Evolutionary conservation across 2,329 filamentous ascomycete species (phyloP).

Genomic region (Trichoderma gracile): DNA sequence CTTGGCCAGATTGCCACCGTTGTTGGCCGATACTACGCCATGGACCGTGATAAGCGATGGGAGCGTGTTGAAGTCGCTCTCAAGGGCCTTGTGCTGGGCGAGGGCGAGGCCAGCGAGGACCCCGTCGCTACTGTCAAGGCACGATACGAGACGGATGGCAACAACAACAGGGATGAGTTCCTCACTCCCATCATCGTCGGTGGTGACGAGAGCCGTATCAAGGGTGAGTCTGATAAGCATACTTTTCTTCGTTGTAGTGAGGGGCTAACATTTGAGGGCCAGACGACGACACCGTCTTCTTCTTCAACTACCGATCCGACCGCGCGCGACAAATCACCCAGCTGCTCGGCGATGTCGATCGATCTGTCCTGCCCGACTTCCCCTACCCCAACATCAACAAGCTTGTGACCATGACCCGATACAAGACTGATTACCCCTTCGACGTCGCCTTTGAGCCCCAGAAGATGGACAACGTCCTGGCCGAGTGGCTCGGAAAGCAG

Average conservation of each 20-base stretch:
- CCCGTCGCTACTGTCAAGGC: constrained; percentile 84
- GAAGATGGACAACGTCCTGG: constrained; percentile 96
- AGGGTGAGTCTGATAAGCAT: constrained; percentile 56
- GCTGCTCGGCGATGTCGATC: constrained; percentile 87
- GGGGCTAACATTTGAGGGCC: constrained; percentile 11
- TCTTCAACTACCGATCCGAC: constrained; percentile 99
- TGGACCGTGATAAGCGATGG: constrained; percentile 99
- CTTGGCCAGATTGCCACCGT: constrained; percentile 87
- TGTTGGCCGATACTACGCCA: constrained; percentile 95
- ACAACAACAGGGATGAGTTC: constrained; percentile 89
- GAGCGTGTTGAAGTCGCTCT: constrained; percentile 88
- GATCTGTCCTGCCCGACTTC: constrained; percentile 87
- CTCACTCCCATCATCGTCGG: constrained; percentile 95
- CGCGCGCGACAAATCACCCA: constrained; percentile 96
- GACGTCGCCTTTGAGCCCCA: constrained; percentile 90
- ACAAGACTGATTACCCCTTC: constrained; percentile 95
- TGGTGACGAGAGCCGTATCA: constrained; percentile 79
- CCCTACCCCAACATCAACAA: constrained; percentile 83
- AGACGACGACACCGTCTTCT: constrained; percentile 95
- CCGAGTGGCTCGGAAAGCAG: constrained; percentile 92
- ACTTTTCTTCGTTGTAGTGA: no score
- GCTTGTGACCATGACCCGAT: constrained; percentile 95
- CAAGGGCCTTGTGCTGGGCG: constrained; percentile 80
- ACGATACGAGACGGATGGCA: constrained; percentile 72
- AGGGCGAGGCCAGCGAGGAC: constrained; percentile 83